Evolutionary conservation across 1,284 basidiomycete species (phyloP).

Genomic region (Malassezia sp.): DNA sequence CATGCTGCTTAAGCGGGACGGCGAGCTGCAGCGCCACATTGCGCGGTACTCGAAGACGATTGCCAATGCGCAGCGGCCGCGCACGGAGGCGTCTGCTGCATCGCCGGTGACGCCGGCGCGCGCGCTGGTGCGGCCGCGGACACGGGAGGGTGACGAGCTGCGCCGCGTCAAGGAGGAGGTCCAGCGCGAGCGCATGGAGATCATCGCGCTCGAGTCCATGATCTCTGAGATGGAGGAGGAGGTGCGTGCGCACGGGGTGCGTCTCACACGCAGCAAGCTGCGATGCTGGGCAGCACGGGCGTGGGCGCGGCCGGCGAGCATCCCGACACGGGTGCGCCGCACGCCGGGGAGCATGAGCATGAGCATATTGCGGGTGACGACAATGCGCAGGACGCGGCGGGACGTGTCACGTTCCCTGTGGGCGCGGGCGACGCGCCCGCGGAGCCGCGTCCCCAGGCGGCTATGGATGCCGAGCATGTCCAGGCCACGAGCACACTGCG

Average conservation of each 20-base stretch:
- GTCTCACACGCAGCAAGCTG: too few relatives aligned
- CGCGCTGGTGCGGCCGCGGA: neutral
- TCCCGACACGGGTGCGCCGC: neutral
- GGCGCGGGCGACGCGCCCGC: too few relatives aligned
- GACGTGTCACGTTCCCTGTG: too few relatives aligned
- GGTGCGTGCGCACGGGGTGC: too few relatives aligned
- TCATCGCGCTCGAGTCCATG: constrained; percentile 42
- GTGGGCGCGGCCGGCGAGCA: neutral
- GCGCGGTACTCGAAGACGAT: constrained; percentile 22
- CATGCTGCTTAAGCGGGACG: constrained; percentile 28
- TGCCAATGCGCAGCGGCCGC: constrained; percentile 16
- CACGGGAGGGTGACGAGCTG: constrained; percentile 7
- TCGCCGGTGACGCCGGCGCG: constrained; percentile 2
- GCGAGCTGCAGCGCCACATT: constrained; percentile 20
- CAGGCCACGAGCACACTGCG: too few relatives aligned
- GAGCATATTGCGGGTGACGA: too few relatives aligned
- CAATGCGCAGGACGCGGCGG: too few relatives aligned
- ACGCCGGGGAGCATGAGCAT: neutral
- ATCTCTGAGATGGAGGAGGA: constrained; percentile 27
- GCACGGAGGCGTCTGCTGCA: neutral
- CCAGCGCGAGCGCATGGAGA: constrained; percentile 39
- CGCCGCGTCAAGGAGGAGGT: constrained; percentile 21
- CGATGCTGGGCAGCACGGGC: neutral
- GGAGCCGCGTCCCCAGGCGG: too few relatives aligned
- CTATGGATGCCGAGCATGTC: too few relatives aligned